Percentiles rank a stretch among this genome's conserved stretches.
These are phyloP conservation scores for Vigna trinervia DNA, from an alignment of 306 rosid species.

Conservation along the genomic window DNA sequence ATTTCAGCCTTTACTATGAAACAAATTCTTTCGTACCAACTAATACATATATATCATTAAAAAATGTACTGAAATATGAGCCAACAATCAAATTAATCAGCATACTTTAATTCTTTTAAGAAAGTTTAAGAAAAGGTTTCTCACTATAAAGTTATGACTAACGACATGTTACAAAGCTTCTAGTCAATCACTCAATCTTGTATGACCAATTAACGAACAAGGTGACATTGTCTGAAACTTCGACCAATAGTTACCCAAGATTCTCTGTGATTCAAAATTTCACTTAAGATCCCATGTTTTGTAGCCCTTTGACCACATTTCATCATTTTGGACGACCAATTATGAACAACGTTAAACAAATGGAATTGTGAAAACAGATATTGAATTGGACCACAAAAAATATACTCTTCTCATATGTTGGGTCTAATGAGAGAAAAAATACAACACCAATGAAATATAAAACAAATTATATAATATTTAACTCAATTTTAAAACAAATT, in stretches of 20 bases:
- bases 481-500: too few species aligned
- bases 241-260: slow-evolving; percentile 39
- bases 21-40: slow-evolving; percentile 6
- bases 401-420: too few species aligned
- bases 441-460: too few species aligned
- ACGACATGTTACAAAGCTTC: neutral
- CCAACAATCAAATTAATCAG: neutral
- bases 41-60: neutral
- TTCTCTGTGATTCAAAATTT: slow-evolving; percentile 36
- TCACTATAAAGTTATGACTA: neutral
- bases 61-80: neutral
- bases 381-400: slow-evolving; percentile 35
- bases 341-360: slow-evolving; percentile 44
- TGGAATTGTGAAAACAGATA: slow-evolving; percentile 34
- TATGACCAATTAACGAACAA: slow-evolving; percentile 29
- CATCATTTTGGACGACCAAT: slow-evolving; percentile 54
- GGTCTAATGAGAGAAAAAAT: too few species aligned
- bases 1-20: neutral
- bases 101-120: neutral
- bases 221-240: slow-evolving; percentile 25
- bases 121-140: neutral
- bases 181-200: slow-evolving; percentile 22
- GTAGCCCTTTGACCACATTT: slow-evolving; percentile 50
- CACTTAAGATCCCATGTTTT: slow-evolving; percentile 45
- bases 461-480: too few species aligned